phyloP scores from a whole-genome alignment of 495 filamentous ascomycete genomes.

The Talaromyces stipitatus region DNA sequence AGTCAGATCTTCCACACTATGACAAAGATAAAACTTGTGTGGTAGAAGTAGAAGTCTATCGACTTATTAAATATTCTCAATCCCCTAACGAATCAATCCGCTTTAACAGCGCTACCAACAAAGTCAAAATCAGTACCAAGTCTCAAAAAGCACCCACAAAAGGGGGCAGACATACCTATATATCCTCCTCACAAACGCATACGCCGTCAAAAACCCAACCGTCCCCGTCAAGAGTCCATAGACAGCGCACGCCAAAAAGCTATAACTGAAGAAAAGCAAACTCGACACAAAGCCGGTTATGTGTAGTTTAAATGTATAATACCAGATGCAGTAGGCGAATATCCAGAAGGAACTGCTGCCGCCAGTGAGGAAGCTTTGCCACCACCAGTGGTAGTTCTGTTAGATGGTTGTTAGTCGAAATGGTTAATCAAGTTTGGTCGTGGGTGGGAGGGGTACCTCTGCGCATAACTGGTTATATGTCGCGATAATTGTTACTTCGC shows the following conservation, averaged over 20 bases:
- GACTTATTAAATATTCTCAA: not conserved
- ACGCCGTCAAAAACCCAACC: slow-evolving; percentile 80
- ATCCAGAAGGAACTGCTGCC: slow-evolving; percentile 78
- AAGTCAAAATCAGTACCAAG: not conserved
- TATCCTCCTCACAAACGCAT: slow-evolving; percentile 82
- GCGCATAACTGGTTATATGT: slow-evolving; percentile 82
- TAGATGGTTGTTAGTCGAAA: slow-evolving; percentile 12
- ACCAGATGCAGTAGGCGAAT: slow-evolving; percentile 80
- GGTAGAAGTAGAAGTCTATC: not conserved
- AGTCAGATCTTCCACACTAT: too few species aligned
- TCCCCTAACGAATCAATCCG: slow-evolving; percentile 20
- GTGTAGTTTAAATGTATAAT: slow-evolving; percentile 75
- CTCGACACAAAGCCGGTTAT: slow-evolving; percentile 75
- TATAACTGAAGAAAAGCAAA: slow-evolving; percentile 83
- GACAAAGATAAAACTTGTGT: too few species aligned
- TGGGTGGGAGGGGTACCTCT: slow-evolving; percentile 39
- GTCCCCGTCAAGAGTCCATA: slow-evolving; percentile 83
- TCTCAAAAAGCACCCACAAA: not conserved
- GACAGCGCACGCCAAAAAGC: slow-evolving; percentile 68
- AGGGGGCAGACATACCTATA: slow-evolving; percentile 56
- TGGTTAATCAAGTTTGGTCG: not conserved
- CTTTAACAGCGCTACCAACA: slow-evolving; percentile 30
- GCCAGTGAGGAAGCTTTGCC: slow-evolving; percentile 83
- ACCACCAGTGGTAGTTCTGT: slow-evolving; percentile 93
- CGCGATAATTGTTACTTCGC: slow-evolving; percentile 84